Evolutionary conservation across 495 filamentous ascomycete species (phyloP), one percentile per base, ranked within the genome.

Genomic region (Aspergillus sparsus): DNA sequence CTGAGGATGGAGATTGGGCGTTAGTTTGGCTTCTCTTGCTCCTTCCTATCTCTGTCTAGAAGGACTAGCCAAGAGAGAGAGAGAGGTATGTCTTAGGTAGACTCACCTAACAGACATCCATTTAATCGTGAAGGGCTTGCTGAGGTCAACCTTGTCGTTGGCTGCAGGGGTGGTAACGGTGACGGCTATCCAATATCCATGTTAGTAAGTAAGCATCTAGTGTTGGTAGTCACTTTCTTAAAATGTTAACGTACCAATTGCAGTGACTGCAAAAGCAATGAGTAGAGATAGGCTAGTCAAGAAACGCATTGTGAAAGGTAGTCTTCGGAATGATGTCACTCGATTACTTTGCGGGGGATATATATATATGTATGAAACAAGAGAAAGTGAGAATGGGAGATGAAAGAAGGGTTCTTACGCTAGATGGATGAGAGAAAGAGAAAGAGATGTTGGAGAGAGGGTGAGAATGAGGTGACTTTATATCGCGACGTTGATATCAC

Each of bases 221-320:
- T 56, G 62, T 49, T 61, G 70, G 2, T 53, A 67, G 9, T 11
- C 31, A 34, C 7, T 13, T 13, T 7, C 31, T 45, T 7, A 12
- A 15, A 1, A 35, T 1, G 32, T 46, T 11, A n/a, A 46, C 62
- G 18, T 53, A 70, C 68, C 61, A 13, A 67, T 32, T n/a, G 62
- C 44, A 52, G 65, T 68, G 45, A 61, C 61, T 33, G 62, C 67
- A 54, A 68, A 69, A 49, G 64, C 60, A 35, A 64, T 42, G 34
- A 72, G 13, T 21, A 67, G 46, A 39, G 63, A 46, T 49, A 65
- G 31, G 51, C 65, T 42, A 49, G 57, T 55, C 51, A 57, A 58
- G 54, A 62, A 65, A 53, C 64, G 69, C 66, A 71, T 71, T 57
- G 15, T 67, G 66, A 53, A 42, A 32, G 39, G 21, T 35, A 36